Evolutionary conservation across 306 rosid genomes (phyloP).

Genomic region (Acacia acuminata): DNA sequence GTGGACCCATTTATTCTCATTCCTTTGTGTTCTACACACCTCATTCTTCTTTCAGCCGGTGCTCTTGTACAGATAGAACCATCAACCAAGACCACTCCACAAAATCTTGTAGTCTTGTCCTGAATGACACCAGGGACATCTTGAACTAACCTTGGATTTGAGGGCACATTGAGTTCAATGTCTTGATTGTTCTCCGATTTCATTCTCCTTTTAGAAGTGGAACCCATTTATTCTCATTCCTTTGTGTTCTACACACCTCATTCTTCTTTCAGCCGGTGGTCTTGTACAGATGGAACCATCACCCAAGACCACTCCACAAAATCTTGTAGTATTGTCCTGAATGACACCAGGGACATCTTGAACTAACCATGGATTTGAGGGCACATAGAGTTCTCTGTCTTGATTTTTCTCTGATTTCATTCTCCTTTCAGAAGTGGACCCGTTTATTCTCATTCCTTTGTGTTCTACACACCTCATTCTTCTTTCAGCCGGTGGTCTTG

Average conservation of each 20-base stretch:
- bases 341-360: constrained; percentile 25
- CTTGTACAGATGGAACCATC: constrained; percentile 61
- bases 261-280: constrained; percentile 68
- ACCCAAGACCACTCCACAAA: constrained; percentile 62
- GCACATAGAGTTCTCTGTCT: too few relatives aligned
- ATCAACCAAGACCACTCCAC: constrained; percentile 59
- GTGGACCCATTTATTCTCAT: constrained; percentile 46
- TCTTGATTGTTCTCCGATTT: constrained; percentile 28
- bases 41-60: constrained; percentile 68
- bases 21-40: too few relatives aligned
- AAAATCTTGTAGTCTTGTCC: constrained; percentile 40
- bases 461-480: too few relatives aligned
- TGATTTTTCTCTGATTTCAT: too few relatives aligned
- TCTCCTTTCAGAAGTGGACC: too few relatives aligned
- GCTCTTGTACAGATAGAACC: constrained; percentile 60
- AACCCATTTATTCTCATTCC: constrained; percentile 57
- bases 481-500: too few relatives aligned
- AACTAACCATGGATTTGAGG: constrained; percentile 15
- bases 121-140: constrained; percentile 27
- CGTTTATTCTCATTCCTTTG: too few relatives aligned
- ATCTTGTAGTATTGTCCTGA: constrained; percentile 33
- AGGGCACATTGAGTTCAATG: constrained; percentile 9
- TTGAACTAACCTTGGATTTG: constrained; percentile 36
- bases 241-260: constrained; percentile 79
- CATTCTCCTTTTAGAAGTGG: constrained; percentile 16